Base-by-base conservation (phyloP, 371 early-diverging fungal genomes). In the Enterocytospora artemiae region DNA sequence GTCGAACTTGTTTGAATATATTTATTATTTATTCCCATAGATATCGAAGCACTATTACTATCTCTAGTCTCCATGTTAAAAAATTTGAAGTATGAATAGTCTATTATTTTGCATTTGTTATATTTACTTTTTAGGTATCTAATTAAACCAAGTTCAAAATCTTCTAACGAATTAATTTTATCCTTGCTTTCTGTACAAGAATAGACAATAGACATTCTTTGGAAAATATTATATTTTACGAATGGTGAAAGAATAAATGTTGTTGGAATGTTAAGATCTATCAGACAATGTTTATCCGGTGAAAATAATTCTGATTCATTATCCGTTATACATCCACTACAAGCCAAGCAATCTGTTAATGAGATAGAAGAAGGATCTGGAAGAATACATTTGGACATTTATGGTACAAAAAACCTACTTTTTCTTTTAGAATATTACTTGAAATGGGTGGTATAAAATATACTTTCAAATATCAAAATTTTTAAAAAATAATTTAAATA, bases 341-440 rank as follows among this genome's bases (percentile, higher is more conserved):
- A 74, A 28, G 74, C 74, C 24, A 74, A 56, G 37, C 74, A 74
- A 48, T 74, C 74, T 18, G 51, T 51, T 33, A 74, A 30, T 20
- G 56, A 56, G 12, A 69, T 49, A 9, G 1, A 44, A 16, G 43
- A 30, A 58, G 57, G 59, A 20, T 44, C 45, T 33, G 54, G 22
- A 39, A 25, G 66, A 16, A 56, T 69, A 36, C 49, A 36, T n/a
- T n/a, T n/a, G n/a, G n/a, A n/a, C n/a, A n/a, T n/a, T n/a, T n/a
- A n/a, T n/a, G n/a, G n/a, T n/a, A n/a, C n/a, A n/a, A n/a, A n/a
- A n/a, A n/a, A n/a, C n/a, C n/a, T n/a, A n/a, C n/a, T n/a, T n/a
- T n/a, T n/a, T n/a, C n/a, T n/a, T n/a, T n/a, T n/a, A n/a, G n/a
- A n/a, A n/a, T n/a, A n/a, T n/a, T n/a, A n/a, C n/a, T n/a, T n/a